These are phyloP conservation scores for Chytriomyces hyalinus DNA, from an alignment of 192 early-diverging fungal species.

Conservation along the genomic window DNA sequence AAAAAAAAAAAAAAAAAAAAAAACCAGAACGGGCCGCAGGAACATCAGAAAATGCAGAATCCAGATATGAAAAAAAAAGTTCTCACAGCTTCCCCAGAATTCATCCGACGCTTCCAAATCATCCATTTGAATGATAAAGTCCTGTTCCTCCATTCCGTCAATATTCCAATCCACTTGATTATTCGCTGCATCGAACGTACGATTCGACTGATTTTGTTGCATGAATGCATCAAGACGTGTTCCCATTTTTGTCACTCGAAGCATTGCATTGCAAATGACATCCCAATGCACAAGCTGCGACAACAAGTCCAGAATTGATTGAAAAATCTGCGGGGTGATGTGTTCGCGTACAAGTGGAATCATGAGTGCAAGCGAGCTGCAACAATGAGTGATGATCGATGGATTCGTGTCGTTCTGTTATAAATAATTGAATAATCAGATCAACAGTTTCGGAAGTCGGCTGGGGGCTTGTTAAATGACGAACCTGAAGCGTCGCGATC, in stretches of 20 bases:
- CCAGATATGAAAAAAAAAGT: background rate
- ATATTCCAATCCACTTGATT: background rate
- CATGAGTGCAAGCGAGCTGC: background rate
- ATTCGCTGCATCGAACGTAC: background rate
- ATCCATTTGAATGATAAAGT: constrained; percentile 30
- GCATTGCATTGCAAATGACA: constrained; percentile 19
- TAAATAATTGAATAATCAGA: background rate
- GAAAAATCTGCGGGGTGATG: background rate
- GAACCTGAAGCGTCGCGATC: too few species aligned
- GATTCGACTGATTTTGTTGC: background rate
- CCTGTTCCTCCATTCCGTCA: background rate
- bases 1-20: background rate
- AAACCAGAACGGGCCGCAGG: too few species aligned
- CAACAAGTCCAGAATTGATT: constrained; percentile 1
- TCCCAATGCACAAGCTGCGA: constrained; percentile 32
- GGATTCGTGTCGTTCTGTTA: constrained; percentile 12
- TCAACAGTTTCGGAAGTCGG: too few species aligned
- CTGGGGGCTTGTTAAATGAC: too few species aligned
- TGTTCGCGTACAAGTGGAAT: constrained; percentile 1
- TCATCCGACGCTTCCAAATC: constrained; percentile 32
- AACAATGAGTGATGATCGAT: background rate
- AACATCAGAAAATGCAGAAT: background rate
- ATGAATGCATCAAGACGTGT: background rate
- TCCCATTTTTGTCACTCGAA: constrained; percentile 24
- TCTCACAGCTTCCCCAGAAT: constrained; percentile 23